Base-by-base conservation (phyloP, 2,329 filamentous ascomycete genomes). In the Zymoseptoria passerinii region DNA sequence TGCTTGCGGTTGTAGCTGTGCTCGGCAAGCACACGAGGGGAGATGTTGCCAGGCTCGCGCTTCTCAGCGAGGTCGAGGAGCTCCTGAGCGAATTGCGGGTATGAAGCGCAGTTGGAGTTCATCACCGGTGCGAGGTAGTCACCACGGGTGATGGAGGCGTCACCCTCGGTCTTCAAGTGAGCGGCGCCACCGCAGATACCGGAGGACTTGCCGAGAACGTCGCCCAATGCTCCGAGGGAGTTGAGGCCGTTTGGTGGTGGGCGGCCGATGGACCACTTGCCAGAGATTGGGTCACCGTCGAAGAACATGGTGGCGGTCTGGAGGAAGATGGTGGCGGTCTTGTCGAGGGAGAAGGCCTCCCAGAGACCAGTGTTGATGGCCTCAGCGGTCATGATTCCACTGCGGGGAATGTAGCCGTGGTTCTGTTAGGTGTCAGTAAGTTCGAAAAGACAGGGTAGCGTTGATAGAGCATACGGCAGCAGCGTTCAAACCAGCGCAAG, bases 91-190 rank as follows among this genome's bases (percentile, higher is more conserved):
- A 65, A 67, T 16, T 54, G 19, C 13, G 65, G 65, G 56, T 67
- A 67, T 3, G 64, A 66, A 16, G 54, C 54, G 54, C 65, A 66
- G 57, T 67, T 67, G 51, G 60, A 63, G 59, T 65, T 64, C 58
- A 63, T 61, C 19, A 13, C 20, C n/a, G 65, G 65, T 28, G 63
- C 65, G 8, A 67, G 61, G 61, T 63, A 67, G 53, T 67, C 65
- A 29, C 65, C 65, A 52, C 65, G 64, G 50, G 65, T 67, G 56
- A 67, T 67, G 49, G 64, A 66, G 13, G 65, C 65, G 52, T 67
- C 65, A 49, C 60, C 65, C 48, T 66, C 61, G 20, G 61, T 65
- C 55, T 61, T 58, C 53, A 66, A 60, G 50, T 66, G 64, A n/a
- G 63, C 65, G 48, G 65, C 64, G 9, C 50, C 50, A 20, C 59